Conservation (phyloP, 345 rosid species). For the Arabis alpina region DNA sequence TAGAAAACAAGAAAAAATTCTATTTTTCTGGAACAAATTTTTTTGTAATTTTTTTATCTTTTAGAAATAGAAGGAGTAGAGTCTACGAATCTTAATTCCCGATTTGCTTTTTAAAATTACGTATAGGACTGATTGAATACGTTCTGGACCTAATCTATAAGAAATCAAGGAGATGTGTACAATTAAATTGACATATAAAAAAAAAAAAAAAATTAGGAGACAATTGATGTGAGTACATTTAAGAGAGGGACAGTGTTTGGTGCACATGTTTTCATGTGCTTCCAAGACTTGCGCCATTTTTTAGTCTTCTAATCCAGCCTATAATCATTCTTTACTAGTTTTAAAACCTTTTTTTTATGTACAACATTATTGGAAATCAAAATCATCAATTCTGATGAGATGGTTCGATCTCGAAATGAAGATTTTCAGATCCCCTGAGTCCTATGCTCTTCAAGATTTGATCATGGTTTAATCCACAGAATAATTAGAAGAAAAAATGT, state of each 20-base stretch:
- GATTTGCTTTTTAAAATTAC: neutral
- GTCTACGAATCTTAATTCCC: conserved; percentile 1
- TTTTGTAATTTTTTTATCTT: too few species aligned
- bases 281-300: conserved; percentile 32
- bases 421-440: neutral
- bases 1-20: too few species aligned
- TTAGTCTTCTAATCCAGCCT: conserved; percentile 28
- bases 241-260: conserved; percentile 38
- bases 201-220: conserved; percentile 3
- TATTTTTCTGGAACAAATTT: too few species aligned
- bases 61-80: too few species aligned
- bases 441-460: neutral
- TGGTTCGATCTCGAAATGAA: conserved; percentile 22
- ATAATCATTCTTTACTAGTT: conserved; percentile 16
- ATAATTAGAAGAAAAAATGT: neutral
- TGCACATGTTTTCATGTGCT: conserved; percentile 44
- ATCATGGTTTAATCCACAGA: neutral
- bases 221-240: conserved; percentile 27
- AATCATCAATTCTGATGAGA: conserved; percentile 8
- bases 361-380: conserved; percentile 21
- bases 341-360: neutral
- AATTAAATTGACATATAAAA: neutral
- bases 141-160: conserved; percentile 22
- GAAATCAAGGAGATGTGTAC: conserved; percentile 10
- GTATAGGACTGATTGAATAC: neutral